Percentiles rank a stretch among this genome's conserved stretches.
Evolutionary conservation across 2,329 filamentous ascomycete genomes (phyloP).

Genomic region (Cercospora beticola): DNA sequence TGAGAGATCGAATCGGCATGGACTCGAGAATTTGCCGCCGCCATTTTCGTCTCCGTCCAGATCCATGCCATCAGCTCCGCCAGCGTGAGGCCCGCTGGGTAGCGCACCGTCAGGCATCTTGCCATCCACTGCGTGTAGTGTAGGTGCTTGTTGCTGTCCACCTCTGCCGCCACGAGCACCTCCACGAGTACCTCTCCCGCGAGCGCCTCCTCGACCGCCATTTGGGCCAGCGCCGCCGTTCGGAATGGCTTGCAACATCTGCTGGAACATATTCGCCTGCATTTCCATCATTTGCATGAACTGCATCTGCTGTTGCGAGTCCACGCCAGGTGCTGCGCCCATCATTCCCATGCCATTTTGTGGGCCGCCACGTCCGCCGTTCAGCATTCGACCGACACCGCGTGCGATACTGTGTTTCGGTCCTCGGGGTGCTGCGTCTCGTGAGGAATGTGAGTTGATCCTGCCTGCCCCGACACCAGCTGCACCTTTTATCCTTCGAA

Average conservation of each 20-base stretch:
- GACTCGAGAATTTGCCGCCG: slow-evolving; percentile 56
- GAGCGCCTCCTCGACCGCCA: slow-evolving; percentile 46
- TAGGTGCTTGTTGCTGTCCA: slow-evolving; percentile 10
- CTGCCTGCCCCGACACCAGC: slow-evolving; percentile 59
- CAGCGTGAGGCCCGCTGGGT: slow-evolving; percentile 24
- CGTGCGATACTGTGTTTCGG: slow-evolving; percentile 55
- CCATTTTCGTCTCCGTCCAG: slow-evolving; percentile 61
- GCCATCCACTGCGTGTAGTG: slow-evolving; percentile 26
- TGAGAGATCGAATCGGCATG: slow-evolving; percentile 86
- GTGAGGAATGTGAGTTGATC: slow-evolving; percentile 70
- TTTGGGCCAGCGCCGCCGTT: slow-evolving; percentile 34
- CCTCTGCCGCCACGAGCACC: slow-evolving; percentile 17
- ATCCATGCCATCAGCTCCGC: slow-evolving; percentile 53
- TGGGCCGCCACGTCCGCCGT: slow-evolving; percentile 28
- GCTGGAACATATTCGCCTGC: slow-evolving; percentile 81
- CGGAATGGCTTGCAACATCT: slow-evolving; percentile 50
- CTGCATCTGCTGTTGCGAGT: slow-evolving; percentile 68
- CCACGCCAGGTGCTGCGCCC: slow-evolving; percentile 52
- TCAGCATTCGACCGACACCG: slow-evolving; percentile 43
- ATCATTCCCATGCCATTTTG: slow-evolving; percentile 38
- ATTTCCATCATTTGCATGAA: slow-evolving; percentile 62
- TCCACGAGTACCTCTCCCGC: slow-evolving; percentile 21
- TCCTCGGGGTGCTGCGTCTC: slow-evolving; percentile 66
- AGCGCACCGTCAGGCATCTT: slow-evolving; percentile 27
- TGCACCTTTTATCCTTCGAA: slow-evolving; percentile 74